Evolutionary conservation across 768 basidiomycete species (phyloP).

Genomic region (Auricularia sp.): DNA sequence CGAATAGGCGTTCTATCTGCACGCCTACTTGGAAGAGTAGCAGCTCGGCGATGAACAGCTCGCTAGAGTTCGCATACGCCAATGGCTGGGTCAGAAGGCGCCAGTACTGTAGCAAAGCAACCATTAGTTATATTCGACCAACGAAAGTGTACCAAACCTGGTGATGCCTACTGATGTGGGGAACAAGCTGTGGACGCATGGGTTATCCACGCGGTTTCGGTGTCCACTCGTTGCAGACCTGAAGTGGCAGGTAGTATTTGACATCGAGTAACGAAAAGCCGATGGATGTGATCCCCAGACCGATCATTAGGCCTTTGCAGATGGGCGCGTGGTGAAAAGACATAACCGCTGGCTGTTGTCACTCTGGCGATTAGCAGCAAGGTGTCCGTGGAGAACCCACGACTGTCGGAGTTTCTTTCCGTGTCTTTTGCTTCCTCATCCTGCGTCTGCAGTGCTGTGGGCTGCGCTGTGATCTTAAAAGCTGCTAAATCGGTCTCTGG

Average conservation of each 20-base stretch:
- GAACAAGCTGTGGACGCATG: conserved; percentile 47
- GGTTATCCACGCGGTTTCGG: background rate
- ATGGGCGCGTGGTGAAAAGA: conserved; percentile 19
- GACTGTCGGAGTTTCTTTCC: too few species aligned
- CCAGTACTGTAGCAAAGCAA: conserved; percentile 62
- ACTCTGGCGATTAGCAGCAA: too few species aligned
- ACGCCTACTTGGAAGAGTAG: conserved; percentile 62
- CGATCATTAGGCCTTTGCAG: conserved; percentile 55
- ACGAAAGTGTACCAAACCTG: conserved; percentile 40
- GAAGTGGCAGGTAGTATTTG: conserved; percentile 83
- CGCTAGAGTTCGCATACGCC: conserved; percentile 75
- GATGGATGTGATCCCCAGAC: conserved; percentile 60
- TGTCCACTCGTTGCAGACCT: conserved; percentile 30
- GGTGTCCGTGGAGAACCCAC: too few species aligned
- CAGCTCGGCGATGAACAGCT: conserved; percentile 68
- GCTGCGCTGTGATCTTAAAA: too few species aligned
- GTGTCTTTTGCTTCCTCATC: too few species aligned
- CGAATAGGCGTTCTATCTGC: conserved; percentile 75
- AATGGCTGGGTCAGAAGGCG: conserved; percentile 63
- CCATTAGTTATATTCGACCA: conserved; percentile 12
- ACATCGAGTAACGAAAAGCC: conserved; percentile 69
- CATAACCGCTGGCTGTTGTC: background rate
- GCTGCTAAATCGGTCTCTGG: too few species aligned
- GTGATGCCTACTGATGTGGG: conserved; percentile 81
- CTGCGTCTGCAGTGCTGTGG: too few species aligned